Percentiles rank a stretch among this genome's conserved stretches.
phyloP scores from a whole-genome alignment of 352 stramenopile species.

The Globisporangium nagaii region DNA sequence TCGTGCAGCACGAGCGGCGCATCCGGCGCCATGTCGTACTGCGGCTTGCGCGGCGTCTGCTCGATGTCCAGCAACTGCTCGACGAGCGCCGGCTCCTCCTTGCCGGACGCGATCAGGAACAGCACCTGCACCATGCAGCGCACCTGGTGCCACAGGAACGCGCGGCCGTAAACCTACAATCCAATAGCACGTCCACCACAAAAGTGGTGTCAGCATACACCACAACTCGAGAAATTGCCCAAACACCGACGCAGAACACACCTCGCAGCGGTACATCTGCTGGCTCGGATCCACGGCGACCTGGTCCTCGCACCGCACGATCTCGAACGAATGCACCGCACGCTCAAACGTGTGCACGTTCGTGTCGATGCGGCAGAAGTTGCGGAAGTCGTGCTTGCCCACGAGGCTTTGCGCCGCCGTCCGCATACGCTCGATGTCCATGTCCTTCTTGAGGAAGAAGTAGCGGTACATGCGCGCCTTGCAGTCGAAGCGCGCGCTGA shows the following conservation, averaged over 20 bases:
- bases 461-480: slow-evolving; percentile 95
- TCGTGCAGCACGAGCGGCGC: slow-evolving; percentile 96
- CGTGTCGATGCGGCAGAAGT: slow-evolving; percentile 99
- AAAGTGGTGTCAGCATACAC: too few relatives aligned
- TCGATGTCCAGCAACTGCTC: slow-evolving; percentile 91
- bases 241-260: too few relatives aligned
- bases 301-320: slow-evolving; percentile 66
- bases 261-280: slow-evolving; percentile 70
- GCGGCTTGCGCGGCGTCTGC: slow-evolving; percentile 72
- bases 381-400: slow-evolving; percentile 97
- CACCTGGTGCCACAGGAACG: slow-evolving; percentile 99
- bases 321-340: slow-evolving; percentile 65
- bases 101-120: slow-evolving; percentile 92
- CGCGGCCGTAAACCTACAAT: slow-evolving; percentile 78
- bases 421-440: slow-evolving; percentile 86
- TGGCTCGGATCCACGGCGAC: slow-evolving; percentile 28
- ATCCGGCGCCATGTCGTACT: slow-evolving; percentile 96
- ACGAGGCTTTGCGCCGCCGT: slow-evolving; percentile 84
- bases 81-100: slow-evolving; percentile 90
- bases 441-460: slow-evolving; percentile 88
- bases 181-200: too few relatives aligned
- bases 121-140: slow-evolving; percentile 97
- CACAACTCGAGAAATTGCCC: neutral
- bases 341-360: slow-evolving; percentile 96
- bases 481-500: slow-evolving; percentile 95